phyloP scores from a whole-genome alignment of 768 basidiomycete genomes.

The Boletus huronensis region DNA sequence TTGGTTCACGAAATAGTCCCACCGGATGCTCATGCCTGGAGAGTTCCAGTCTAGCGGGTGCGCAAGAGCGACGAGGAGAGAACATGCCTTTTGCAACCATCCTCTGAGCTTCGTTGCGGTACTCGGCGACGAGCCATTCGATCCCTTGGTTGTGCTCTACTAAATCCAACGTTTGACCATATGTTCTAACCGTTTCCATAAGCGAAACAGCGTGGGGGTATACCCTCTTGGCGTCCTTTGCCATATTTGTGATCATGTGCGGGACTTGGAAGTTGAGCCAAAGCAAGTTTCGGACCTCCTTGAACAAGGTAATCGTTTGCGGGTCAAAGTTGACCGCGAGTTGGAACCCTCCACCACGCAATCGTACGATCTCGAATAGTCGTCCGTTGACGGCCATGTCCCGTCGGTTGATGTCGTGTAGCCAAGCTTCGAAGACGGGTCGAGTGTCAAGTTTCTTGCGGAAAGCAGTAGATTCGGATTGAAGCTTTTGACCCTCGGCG shows the following conservation, averaged over 20 bases:
- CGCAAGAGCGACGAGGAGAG: neutral
- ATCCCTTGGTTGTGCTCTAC: constrained; percentile 89
- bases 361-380: constrained; percentile 83
- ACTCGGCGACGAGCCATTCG: constrained; percentile 92
- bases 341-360: constrained; percentile 74
- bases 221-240: constrained; percentile 97
- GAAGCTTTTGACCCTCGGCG: constrained; percentile 97
- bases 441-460: constrained; percentile 93
- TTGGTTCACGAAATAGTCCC: constrained; percentile 96
- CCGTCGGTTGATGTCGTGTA: constrained; percentile 89
- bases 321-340: constrained; percentile 97
- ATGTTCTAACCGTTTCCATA: constrained; percentile 99
- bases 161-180: constrained; percentile 90
- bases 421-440: constrained; percentile 94
- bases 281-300: constrained; percentile 92
- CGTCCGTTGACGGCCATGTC: constrained; percentile 91
- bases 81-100: constrained; percentile 84
- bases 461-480: constrained; percentile 88
- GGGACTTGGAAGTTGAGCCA: constrained; percentile 97
- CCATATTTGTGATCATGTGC: constrained; percentile 92
- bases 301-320: constrained; percentile 97
- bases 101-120: constrained; percentile 86
- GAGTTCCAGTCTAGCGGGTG: neutral
- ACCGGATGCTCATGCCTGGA: constrained; percentile 89
- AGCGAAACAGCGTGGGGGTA: constrained; percentile 97